Conservation (phyloP, 495 filamentous ascomycete genomes). For the Penicillium ochrochloron region DNA sequence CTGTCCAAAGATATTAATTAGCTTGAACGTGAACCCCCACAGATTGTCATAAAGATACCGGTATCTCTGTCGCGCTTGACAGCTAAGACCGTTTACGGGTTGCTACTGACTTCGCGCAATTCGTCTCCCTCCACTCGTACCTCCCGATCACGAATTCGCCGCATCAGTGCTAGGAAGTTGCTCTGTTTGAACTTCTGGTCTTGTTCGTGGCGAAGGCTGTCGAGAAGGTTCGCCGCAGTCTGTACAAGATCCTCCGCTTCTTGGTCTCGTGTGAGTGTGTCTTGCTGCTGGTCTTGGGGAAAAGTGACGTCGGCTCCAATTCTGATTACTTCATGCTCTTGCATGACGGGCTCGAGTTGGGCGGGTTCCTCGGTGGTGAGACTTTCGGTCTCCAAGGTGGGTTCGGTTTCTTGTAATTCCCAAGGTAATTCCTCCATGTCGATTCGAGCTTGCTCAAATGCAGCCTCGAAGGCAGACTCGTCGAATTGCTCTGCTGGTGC, state of each 20-base stretch:
- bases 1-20: constrained; percentile 39
- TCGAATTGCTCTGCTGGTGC: constrained; percentile 50
- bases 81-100: constrained; percentile 44
- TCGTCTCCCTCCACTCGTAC: constrained; percentile 58
- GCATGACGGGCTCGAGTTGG: constrained; percentile 17
- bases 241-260: constrained; percentile 71
- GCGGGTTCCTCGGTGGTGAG: constrained; percentile 16
- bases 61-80: constrained; percentile 46
- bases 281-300: constrained; percentile 35
- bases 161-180: constrained; percentile 78
- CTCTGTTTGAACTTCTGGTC: constrained; percentile 78
- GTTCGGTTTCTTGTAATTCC: constrained; percentile 27
- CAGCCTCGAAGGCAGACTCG: constrained; percentile 66
- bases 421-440: constrained; percentile 37
- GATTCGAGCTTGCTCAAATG: constrained; percentile 58
- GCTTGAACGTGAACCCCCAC: constrained; percentile 39
- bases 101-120: constrained; percentile 60
- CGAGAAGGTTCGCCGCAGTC: constrained; percentile 72
- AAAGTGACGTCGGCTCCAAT: constrained; percentile 59
- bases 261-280: constrained; percentile 27
- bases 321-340: constrained; percentile 36
- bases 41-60: constrained; percentile 43
- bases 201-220: constrained; percentile 69
- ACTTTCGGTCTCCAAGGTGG: constrained; percentile 17
- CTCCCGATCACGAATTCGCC: constrained; percentile 59